A percentile compares a stretch with the other conserved stretches of the same genome.
These are phyloP conservation scores for Heterobasidion irregulare DNA, from an alignment of 1,284 basidiomycete genomes.

Conservation along the genomic window DNA sequence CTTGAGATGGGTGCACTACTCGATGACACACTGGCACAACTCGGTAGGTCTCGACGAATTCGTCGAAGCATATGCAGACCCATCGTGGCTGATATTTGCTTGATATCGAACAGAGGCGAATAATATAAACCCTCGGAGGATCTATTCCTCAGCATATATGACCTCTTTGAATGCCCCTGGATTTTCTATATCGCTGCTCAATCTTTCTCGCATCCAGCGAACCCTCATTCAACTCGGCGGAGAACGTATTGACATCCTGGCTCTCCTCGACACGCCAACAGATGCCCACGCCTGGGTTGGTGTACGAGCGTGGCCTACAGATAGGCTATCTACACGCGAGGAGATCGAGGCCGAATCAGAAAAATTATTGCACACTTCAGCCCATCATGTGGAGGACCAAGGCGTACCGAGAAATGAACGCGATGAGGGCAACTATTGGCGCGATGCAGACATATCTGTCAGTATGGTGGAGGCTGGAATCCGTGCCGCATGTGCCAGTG, in stretches of 20 bases:
- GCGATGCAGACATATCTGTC: conserved; percentile 4
- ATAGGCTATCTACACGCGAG: conserved; percentile 1
- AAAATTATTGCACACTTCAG: neutral
- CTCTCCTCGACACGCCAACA: conserved; percentile 30
- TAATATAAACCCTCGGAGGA: conserved; percentile 6
- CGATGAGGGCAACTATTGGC: neutral
- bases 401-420: neutral
- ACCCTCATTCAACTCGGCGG: neutral
- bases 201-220: conserved; percentile 15
- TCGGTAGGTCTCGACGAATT: conserved; percentile 23
- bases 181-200: conserved; percentile 33
- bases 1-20: conserved; percentile 44
- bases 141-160: conserved; percentile 30
- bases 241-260: conserved; percentile 15
- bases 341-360: conserved; percentile 4
- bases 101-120: conserved; percentile 1
- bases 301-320: conserved; percentile 14
- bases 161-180: conserved; percentile 38
- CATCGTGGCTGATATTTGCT: neutral
- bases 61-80: neutral
- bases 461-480: conserved; percentile 16
- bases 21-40: conserved; percentile 30
- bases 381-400: neutral
- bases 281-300: conserved; percentile 30
- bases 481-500: conserved; percentile 22